A percentile compares a stretch with the other conserved stretches of the same genome.
These are phyloP conservation scores for Tricholoma saponaceum DNA, from an alignment of 768 basidiomycete genomes.

Conservation along the genomic window DNA sequence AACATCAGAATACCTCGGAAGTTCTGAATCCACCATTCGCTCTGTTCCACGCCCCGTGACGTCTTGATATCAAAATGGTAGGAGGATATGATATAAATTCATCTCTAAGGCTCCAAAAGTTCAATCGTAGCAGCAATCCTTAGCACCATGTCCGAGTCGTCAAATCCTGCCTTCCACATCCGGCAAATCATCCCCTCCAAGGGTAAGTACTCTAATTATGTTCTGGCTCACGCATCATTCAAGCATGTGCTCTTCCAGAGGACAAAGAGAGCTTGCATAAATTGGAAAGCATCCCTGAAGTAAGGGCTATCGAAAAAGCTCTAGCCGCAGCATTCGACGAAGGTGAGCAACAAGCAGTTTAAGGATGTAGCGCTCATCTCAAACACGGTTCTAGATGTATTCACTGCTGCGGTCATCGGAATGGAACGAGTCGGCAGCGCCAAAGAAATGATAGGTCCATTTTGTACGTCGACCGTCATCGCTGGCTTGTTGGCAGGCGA, in stretches of 20 bases:
- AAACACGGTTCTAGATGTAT: neutral
- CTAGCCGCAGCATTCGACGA: conserved; percentile 3
- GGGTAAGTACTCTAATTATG: neutral
- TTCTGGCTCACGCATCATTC: too few relatives aligned
- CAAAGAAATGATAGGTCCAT: conserved; percentile 5
- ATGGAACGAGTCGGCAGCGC: conserved; percentile 2
- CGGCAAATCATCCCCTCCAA: neutral
- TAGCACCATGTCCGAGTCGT: neutral
- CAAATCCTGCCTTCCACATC: neutral
- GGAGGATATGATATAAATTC: neutral
- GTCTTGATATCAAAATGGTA: too few relatives aligned
- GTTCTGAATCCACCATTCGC: too few relatives aligned
- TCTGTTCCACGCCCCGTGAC: too few relatives aligned
- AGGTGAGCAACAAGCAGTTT: neutral
- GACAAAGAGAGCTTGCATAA: neutral
- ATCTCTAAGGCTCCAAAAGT: too few relatives aligned
- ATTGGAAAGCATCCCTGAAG: neutral
- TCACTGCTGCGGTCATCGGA: conserved; percentile 5
- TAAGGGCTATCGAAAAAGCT: neutral
- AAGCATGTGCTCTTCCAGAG: neutral
- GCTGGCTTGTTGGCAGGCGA: conserved; percentile 12
- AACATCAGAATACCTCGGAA: too few relatives aligned
- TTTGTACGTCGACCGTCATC: conserved; percentile 2
- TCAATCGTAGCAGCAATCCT: too few relatives aligned
- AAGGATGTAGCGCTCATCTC: neutral